phyloP scores from a whole-genome alignment of 1,139 yeast genomes.

The Spencermartinsiella ligniputridi region DNA sequence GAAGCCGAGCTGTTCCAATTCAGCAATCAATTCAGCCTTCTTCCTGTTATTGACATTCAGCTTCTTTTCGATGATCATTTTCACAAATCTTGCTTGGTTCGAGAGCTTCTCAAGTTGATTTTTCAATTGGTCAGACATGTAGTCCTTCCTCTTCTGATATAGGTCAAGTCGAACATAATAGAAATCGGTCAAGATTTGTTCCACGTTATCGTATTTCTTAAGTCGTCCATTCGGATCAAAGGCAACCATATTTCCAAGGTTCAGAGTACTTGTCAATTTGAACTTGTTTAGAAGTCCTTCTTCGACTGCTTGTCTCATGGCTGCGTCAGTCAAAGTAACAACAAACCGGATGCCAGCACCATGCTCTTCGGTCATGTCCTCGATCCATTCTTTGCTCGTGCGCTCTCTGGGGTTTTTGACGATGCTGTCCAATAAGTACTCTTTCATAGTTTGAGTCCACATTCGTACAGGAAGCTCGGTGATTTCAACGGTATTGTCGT shows the following conservation, averaged over 20 bases:
- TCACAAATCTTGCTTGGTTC: slow-evolving; percentile 88
- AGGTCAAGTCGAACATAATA: slow-evolving; percentile 81
- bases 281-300: slow-evolving; percentile 82
- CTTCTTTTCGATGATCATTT: slow-evolving; percentile 75
- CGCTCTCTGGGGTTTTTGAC: slow-evolving; percentile 27
- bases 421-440: slow-evolving; percentile 68
- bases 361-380: slow-evolving; percentile 94
- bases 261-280: slow-evolving; percentile 65
- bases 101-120: slow-evolving; percentile 69
- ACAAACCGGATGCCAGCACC: slow-evolving; percentile 75
- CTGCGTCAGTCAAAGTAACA: slow-evolving; percentile 67
- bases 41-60: slow-evolving; percentile 72
- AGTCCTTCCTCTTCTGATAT: slow-evolving; percentile 88
- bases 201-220: slow-evolving; percentile 69
- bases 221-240: slow-evolving; percentile 92
- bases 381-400: slow-evolving; percentile 67
- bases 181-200: slow-evolving; percentile 78
- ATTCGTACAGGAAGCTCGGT: slow-evolving; percentile 89
- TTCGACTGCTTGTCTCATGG: slow-evolving; percentile 72
- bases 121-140: slow-evolving; percentile 62
- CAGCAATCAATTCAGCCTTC: slow-evolving; percentile 57
- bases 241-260: slow-evolving; percentile 87
- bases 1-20: slow-evolving; percentile 60
- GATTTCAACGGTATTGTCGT: slow-evolving; percentile 75
- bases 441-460: slow-evolving; percentile 92